phyloP scores from a whole-genome alignment of 2,329 filamentous ascomycete genomes.

The Basipetospora chlamydospora region DNA sequence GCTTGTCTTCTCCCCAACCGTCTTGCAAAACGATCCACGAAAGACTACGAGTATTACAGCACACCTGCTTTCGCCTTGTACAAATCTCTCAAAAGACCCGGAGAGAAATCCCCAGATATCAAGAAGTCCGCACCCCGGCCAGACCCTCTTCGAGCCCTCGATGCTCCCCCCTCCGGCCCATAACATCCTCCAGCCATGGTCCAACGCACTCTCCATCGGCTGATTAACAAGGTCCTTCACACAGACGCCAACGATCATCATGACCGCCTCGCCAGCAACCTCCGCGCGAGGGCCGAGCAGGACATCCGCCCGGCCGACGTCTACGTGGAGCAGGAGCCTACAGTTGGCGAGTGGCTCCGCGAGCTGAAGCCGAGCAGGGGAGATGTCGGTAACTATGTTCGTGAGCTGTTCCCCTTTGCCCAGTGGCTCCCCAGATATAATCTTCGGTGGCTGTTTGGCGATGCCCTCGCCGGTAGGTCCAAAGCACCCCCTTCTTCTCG shows the following conservation, averaged over 20 bases:
- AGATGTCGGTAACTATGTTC: slow-evolving; percentile 35
- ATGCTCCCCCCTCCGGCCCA: too few relatives aligned
- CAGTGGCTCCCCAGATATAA: slow-evolving; percentile 61
- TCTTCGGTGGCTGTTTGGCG: slow-evolving; percentile 55
- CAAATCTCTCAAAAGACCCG: too few relatives aligned
- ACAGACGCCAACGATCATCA: slow-evolving; percentile 18
- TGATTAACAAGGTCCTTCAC: slow-evolving; percentile 18
- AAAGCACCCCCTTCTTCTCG: background rate
- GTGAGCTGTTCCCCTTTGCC: slow-evolving; percentile 46
- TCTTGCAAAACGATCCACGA: too few relatives aligned
- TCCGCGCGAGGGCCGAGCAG: slow-evolving; percentile 13
- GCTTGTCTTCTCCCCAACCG: too few relatives aligned
- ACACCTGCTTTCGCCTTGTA: too few relatives aligned
- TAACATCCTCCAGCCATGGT: too few relatives aligned
- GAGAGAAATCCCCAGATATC: too few relatives aligned
- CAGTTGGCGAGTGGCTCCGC: slow-evolving; percentile 44
- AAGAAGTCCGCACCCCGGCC: too few relatives aligned
- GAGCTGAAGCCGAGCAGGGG: slow-evolving; percentile 34
- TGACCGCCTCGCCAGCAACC: slow-evolving; percentile 16
- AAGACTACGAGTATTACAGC: too few relatives aligned
- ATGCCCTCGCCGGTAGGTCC: slow-evolving; percentile 51
- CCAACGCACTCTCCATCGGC: too few relatives aligned
- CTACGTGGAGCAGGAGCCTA: slow-evolving; percentile 52
- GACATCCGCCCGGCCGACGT: slow-evolving; percentile 14
- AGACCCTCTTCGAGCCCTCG: too few relatives aligned